A percentile compares a stretch with the other conserved stretches of the same genome.
These are phyloP conservation scores for Zoysia matrella DNA, from an alignment of 202 grass and related monocot species.

Conservation along the genomic window DNA sequence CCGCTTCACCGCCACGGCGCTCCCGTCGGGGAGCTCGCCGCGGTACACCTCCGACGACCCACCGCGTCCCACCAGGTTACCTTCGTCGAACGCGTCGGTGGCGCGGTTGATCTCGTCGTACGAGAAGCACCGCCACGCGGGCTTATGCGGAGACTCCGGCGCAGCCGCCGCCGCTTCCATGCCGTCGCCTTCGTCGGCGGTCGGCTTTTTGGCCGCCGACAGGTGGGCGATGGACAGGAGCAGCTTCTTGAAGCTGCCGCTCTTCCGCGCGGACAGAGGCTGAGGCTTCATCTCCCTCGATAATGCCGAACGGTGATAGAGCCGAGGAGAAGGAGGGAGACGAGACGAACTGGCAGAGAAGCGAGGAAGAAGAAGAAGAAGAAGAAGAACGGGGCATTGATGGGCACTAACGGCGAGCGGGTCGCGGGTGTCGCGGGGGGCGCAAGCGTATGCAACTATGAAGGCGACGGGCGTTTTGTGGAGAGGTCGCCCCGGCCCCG, in stretches of 20 bases:
- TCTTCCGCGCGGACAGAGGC: constrained; percentile 46
- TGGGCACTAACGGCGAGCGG: constrained; percentile 31
- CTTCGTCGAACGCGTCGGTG: constrained; percentile 59
- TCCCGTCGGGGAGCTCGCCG: constrained; percentile 58
- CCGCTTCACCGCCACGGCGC: constrained; percentile 86
- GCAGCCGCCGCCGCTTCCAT: not conserved
- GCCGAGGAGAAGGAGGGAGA: not conserved
- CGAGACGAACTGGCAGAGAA: not conserved
- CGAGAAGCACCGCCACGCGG: constrained; percentile 80
- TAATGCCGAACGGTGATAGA: too few relatives aligned
- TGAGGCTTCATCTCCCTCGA: constrained; percentile 34
- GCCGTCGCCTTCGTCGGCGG: not conserved
- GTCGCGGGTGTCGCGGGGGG: constrained; percentile 16
- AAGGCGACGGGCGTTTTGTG: constrained; percentile 45
- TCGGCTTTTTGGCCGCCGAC: constrained; percentile 22
- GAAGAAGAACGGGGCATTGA: constrained; percentile 25
- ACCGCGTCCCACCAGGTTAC: constrained; percentile 85
- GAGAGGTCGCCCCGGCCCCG: not conserved
- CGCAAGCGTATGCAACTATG: constrained; percentile 16
- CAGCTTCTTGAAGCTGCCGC: constrained; percentile 59
- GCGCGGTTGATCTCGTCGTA: constrained; percentile 74
- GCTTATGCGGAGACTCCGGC: constrained; percentile 37
- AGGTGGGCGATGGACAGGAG: constrained; percentile 56
- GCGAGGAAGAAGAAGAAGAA: not conserved
- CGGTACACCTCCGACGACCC: constrained; percentile 95